phyloP scores from a whole-genome alignment of 2,329 filamentous ascomycete species.

The Domatiomyces catenatus region DNA sequence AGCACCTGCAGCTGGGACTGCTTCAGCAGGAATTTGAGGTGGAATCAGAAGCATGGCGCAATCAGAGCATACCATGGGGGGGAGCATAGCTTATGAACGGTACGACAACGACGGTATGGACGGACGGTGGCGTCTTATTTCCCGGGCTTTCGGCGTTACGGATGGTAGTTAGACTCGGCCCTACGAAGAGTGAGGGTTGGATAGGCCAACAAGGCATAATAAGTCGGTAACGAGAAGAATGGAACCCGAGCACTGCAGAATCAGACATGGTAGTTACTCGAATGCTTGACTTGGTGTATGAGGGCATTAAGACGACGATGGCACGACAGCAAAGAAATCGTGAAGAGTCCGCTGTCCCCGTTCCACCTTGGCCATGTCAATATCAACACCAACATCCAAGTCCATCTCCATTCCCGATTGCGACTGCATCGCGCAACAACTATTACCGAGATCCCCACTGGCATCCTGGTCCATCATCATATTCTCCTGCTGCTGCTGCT shows the following conservation, averaged over 20 bases:
- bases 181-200: neutral
- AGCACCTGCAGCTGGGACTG: neutral
- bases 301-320: neutral
- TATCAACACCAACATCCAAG: neutral
- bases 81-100: neutral
- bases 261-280: neutral
- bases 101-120: neutral
- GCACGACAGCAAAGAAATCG: neutral
- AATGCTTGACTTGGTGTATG: neutral
- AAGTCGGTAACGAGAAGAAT: neutral
- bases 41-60: neutral
- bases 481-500: constrained; percentile 7
- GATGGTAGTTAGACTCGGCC: neutral
- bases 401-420: neutral
- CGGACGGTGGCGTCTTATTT: too few species aligned
- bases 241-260: neutral
- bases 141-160: too few species aligned
- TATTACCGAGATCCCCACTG: constrained; percentile 2
- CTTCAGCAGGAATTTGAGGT: neutral
- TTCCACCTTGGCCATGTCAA: neutral
- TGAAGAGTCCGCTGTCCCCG: neutral
- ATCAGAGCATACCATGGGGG: neutral
- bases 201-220: neutral
- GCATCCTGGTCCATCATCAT: neutral
- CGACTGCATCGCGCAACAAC: neutral